Percentiles rank a stretch among this genome's conserved stretches.
Evolutionary conservation across 2,329 filamentous ascomycete genomes (phyloP).

Genomic region (Massarina eburnea): DNA sequence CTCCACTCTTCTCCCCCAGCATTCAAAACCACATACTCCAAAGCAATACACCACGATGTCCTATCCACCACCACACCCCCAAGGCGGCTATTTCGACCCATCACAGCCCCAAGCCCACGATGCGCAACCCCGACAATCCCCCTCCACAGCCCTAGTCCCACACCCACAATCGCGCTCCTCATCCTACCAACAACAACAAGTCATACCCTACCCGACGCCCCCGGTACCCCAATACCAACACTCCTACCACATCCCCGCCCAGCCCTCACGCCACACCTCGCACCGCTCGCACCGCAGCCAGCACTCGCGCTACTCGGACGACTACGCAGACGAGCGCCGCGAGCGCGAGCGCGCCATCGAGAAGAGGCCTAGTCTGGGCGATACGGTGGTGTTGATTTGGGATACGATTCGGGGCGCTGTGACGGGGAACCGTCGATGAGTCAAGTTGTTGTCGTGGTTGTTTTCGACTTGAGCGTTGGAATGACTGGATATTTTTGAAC

Average conservation of each 20-base stretch:
- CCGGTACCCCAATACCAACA: background rate
- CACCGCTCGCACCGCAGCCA: conserved; percentile 12
- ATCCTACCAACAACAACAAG: conserved; percentile 4
- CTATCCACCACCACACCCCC: no score
- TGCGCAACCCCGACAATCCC: background rate
- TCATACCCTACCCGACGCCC: conserved; percentile 3
- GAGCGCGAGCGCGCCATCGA: conserved; percentile 3
- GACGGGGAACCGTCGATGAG: conserved; percentile 8
- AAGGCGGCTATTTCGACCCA: no score
- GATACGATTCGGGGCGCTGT: conserved; percentile 10
- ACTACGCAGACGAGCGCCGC: background rate
- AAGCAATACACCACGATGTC: no score
- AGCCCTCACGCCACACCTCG: conserved; percentile 1
- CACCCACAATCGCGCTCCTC: conserved; percentile 2
- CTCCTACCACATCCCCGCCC: background rate
- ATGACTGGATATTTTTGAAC: background rate
- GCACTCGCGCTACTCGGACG: background rate
- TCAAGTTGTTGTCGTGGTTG: background rate
- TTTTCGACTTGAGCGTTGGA: background rate
- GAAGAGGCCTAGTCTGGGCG: conserved; percentile 19
- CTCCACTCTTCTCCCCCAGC: no score
- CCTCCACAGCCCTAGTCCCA: conserved; percentile 1
- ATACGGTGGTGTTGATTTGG: conserved; percentile 15
- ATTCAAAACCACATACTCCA: no score
- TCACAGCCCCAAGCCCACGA: no score